A percentile compares a stretch with the other conserved stretches of the same genome.
These are phyloP conservation scores for Dunaliella salina DNA, from an alignment of 163 green algal species.

Conservation along the genomic window DNA sequence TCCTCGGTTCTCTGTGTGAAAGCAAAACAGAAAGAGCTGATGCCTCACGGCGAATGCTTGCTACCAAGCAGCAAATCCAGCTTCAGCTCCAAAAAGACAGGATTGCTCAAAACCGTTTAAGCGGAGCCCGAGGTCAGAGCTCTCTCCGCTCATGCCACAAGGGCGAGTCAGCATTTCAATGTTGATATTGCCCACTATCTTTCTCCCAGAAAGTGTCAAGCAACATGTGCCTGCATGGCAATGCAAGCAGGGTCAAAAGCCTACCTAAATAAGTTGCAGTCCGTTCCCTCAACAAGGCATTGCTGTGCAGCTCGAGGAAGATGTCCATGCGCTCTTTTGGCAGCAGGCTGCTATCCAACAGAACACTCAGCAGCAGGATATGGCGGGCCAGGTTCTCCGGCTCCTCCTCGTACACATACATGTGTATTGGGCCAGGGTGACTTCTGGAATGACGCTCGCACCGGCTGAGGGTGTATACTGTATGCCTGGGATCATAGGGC, in stretches of 20 bases:
- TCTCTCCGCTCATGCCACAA: too few relatives aligned
- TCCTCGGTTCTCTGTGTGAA: conserved; percentile 1
- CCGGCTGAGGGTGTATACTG: conserved; percentile 42
- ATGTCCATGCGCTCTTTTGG: conserved; percentile 36
- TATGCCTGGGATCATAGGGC: conserved; percentile 46
- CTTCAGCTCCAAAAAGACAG: too few relatives aligned
- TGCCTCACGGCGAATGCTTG: too few relatives aligned
- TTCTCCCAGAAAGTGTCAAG: too few relatives aligned
- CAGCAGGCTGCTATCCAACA: conserved; percentile 47
- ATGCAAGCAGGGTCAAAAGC: too few relatives aligned
- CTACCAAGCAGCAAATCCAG: too few relatives aligned
- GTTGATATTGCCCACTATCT: too few relatives aligned
- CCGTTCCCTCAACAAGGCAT: conserved; percentile 44
- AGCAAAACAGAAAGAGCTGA: background rate
- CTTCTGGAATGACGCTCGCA: conserved; percentile 14
- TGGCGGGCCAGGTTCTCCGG: conserved; percentile 58
- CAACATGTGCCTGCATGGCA: too few relatives aligned
- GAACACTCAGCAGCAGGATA: conserved; percentile 54
- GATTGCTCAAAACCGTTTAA: too few relatives aligned
- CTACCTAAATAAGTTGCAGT: conserved; percentile 51
- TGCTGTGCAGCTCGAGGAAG: conserved; percentile 66
- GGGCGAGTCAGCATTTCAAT: too few relatives aligned
- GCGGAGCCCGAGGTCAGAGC: too few relatives aligned
- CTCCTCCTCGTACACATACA: conserved; percentile 61
- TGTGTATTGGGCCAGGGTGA: conserved; percentile 26